Base-by-base conservation (phyloP, 139 green algal genomes). In the Micractinium conductrix region DNA sequence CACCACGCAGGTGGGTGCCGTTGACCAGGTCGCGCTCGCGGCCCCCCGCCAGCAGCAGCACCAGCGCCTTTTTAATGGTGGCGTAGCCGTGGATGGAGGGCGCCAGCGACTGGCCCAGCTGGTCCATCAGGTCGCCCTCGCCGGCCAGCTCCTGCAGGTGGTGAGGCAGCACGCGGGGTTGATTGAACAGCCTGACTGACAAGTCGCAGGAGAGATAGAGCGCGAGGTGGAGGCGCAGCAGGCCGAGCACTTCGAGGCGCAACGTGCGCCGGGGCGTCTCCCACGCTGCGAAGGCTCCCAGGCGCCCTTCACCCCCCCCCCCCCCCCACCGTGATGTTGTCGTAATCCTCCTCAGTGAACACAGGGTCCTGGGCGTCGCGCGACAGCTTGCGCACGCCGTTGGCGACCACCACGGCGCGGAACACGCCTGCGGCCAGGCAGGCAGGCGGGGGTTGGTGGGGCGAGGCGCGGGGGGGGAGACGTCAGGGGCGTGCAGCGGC, bases 31-130 rank as follows among this genome's bases (percentile, higher is more conserved):
- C 87, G 78, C 89, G 88, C 86, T 96, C 92, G 16, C 86, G 70
- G 21, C 94, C 94, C 17, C 94, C 94, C 73, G 94, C 85, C 68
- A 97, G 90, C 71, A 94, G 87, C 74, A 97, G 89, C 40, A 95
- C 76, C 44, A 97, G 82, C 19, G 87, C 95, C 90, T 97, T 95
- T 91, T 99, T 99, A 82, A 99, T 96, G 65, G 81, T 88, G 75
- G 93, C 73, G 88, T 99, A 96, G 33, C 97, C 97, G 78, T 93
- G 98, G 89, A 99, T 99, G 85, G 96, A 99, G 14, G 97, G 97
- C 7, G 97, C 97, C 44, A 99, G 89, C 45, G 90, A 96, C 71
- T 86, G 74, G 22, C 87, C 95, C 72, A 99, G 91, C 86, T 97
- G 86, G 17, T 96, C 89, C 85, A 99, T 92, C 9, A 95, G 79